Evolutionary conservation across 2,329 filamentous ascomycete genomes (phyloP).

Genomic region (Pyricularia pennisetigena): DNA sequence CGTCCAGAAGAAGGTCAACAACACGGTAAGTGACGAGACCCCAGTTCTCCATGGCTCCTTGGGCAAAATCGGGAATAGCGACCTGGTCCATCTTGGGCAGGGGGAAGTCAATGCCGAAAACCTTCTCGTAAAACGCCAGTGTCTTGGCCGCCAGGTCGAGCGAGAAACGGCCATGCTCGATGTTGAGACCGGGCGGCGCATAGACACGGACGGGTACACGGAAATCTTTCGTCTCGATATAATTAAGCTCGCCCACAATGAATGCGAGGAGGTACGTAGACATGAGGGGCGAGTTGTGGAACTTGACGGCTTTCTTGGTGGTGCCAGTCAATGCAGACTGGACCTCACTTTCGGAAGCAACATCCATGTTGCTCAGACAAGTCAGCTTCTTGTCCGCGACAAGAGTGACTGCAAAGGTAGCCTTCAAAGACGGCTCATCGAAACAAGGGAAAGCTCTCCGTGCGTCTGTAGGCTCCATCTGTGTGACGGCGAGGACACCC

Average conservation of each 20-base stretch:
- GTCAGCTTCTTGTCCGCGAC: slow-evolving; percentile 85
- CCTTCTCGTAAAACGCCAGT: slow-evolving; percentile 89
- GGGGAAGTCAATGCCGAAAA: slow-evolving; percentile 79
- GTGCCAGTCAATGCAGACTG: slow-evolving; percentile 50
- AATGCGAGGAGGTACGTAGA: slow-evolving; percentile 94
- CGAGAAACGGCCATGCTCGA: slow-evolving; percentile 85
- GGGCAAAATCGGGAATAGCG: slow-evolving; percentile 90
- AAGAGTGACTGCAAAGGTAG: slow-evolving; percentile 82
- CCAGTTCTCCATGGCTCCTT: slow-evolving; percentile 98
- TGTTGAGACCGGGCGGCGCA: slow-evolving; percentile 79
- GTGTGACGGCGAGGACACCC: slow-evolving; percentile 78
- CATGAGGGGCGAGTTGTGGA: slow-evolving; percentile 89
- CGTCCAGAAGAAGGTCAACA: slow-evolving; percentile 81
- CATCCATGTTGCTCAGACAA: slow-evolving; percentile 95
- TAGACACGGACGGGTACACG: slow-evolving; percentile 90
- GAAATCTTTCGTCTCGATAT: slow-evolving; percentile 86
- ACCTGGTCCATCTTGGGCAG: slow-evolving; percentile 95
- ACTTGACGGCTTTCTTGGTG: slow-evolving; percentile 77
- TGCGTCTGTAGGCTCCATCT: slow-evolving; percentile 96
- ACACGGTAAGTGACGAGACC: slow-evolving; percentile 91
- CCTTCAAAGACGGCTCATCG: slow-evolving; percentile 90
- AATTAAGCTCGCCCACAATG: slow-evolving; percentile 87
- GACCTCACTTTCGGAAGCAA: slow-evolving; percentile 67
- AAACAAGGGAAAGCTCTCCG: slow-evolving; percentile 92
- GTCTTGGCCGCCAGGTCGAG: slow-evolving; percentile 83